Base-by-base conservation (phyloP, 2,329 filamentous ascomycete genomes). In the Metarhizium anisopliae region DNA sequence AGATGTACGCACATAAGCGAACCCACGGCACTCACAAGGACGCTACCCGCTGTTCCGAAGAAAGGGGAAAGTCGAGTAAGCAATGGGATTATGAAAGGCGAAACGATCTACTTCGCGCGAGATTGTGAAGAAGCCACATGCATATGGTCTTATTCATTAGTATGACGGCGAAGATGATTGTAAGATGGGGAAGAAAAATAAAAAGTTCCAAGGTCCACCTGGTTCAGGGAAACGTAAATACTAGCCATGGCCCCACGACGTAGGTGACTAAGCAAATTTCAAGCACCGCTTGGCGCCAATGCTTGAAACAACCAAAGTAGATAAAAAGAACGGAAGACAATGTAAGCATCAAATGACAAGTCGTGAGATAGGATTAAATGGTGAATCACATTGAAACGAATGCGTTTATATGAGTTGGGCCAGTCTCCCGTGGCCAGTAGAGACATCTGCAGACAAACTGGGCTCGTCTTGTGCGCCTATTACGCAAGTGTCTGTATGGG, bases 1-100 rank as follows among this genome's bases (percentile, higher is more conserved):
- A 40, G 13, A 78, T 83, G 78, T 83, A 68, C 74, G 79, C 80
- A 70, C 79, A 80, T 79, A 83, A 73, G 80, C 80, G 80, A 83
- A 83, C 79, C 80, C 75, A 73, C 71, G 69, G 72, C 74, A 74
- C 76, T 74, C 76, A 72, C 70, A 35, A 25, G 30, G 14, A 6
- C 11, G 29, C 47, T 35, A 53, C 18, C 13, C 42, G 38, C 16
- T 40, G 36, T 36, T 47, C 47, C 20, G 30, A 54, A 29, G 20
- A 60, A 62, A 66, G 63, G 63, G 65, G 62, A 65, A 66, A 65
- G 53, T 66, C 58, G 67, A 74, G 76, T 72, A 73, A 71, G 73
- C 70, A 70, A 72, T 71, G 73, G 77, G 79, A 83, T 83, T 83
- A 81, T 82, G 77, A 83, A 81, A 76, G 76, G 79, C 77, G 70